A percentile compares a stretch with the other conserved stretches of the same genome.
Evolutionary conservation across 139 green algal species (phyloP).

Genomic region (Pseudopediastrum boryanum): DNA sequence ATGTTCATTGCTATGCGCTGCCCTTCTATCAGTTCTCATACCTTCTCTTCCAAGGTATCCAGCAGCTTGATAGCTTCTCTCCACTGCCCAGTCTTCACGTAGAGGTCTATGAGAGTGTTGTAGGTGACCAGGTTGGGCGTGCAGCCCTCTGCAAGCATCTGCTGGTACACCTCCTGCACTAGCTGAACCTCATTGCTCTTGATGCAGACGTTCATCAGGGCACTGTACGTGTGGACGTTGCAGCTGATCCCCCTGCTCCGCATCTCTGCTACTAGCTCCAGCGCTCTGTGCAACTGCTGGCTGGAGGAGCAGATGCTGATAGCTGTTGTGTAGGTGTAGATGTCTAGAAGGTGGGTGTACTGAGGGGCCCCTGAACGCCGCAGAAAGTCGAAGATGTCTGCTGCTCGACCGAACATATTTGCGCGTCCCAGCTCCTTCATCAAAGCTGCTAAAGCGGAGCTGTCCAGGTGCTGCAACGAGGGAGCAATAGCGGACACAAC

Average conservation of each 20-base stretch:
- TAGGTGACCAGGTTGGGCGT: conserved; percentile 78
- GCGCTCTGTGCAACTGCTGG: conserved; percentile 70
- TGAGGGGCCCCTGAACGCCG: conserved; percentile 62
- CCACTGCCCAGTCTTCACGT: conserved; percentile 63
- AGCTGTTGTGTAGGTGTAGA: conserved; percentile 92
- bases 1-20: too few relatives aligned
- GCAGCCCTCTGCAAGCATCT: conserved; percentile 71
- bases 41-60: conserved; percentile 75
- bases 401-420: conserved; percentile 50
- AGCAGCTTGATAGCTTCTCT: conserved; percentile 64
- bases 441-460: conserved; percentile 72
- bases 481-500: not conserved
- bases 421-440: conserved; percentile 86
- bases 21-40: conserved; percentile 36
- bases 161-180: conserved; percentile 71
- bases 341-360: conserved; percentile 74
- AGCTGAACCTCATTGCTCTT: conserved; percentile 75
- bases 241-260: conserved; percentile 59
- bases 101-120: conserved; percentile 80
- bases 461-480: conserved; percentile 76
- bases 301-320: conserved; percentile 71
- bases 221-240: conserved; percentile 80
- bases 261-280: conserved; percentile 83
- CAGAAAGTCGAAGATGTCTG: conserved; percentile 90
- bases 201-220: conserved; percentile 85